A percentile compares a stretch with the other conserved stretches of the same genome.
phyloP scores from a whole-genome alignment of 495 filamentous ascomycete species.

The Letharia columbiana region DNA sequence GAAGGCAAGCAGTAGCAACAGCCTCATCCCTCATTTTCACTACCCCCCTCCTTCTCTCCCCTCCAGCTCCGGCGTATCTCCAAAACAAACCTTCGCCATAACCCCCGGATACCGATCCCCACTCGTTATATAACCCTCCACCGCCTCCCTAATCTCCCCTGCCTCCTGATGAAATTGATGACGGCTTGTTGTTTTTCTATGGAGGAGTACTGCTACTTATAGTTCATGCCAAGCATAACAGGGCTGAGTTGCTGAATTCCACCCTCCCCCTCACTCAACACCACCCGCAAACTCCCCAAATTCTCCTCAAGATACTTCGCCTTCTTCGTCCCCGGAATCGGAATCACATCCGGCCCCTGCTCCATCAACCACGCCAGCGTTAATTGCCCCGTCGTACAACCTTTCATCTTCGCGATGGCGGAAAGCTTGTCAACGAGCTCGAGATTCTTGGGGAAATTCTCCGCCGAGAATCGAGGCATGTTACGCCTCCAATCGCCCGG shows the following conservation, averaged over 20 bases:
- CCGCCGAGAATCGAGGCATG: conserved; percentile 42
- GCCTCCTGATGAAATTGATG: no score
- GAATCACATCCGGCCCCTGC: conserved; percentile 45
- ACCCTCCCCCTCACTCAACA: conserved; percentile 40
- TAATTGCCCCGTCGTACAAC: conserved; percentile 36
- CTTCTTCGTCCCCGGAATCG: conserved; percentile 49
- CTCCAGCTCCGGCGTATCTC: conserved; percentile 13
- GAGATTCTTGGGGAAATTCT: conserved; percentile 42
- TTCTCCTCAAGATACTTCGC: conserved; percentile 50
- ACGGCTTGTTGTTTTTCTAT: no score
- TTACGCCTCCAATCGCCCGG: conserved; percentile 28
- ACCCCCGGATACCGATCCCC: conserved; percentile 31
- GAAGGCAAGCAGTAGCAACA: no score
- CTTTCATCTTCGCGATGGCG: conserved; percentile 40
- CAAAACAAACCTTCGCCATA: conserved; percentile 10
- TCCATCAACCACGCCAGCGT: conserved; percentile 44
- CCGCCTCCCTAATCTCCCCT: conserved; percentile 36
- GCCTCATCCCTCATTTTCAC: no score
- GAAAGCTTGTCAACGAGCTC: conserved; percentile 33
- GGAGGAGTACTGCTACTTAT: no score
- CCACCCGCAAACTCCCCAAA: conserved; percentile 37
- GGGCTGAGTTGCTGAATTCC: no score
- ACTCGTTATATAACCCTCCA: conserved; percentile 32
- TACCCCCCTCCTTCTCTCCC: background rate
- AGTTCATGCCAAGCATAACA: no score